Base-by-base conservation (phyloP, 495 filamentous ascomycete genomes). In the Aspergillus sclerotiicarbonarius region DNA sequence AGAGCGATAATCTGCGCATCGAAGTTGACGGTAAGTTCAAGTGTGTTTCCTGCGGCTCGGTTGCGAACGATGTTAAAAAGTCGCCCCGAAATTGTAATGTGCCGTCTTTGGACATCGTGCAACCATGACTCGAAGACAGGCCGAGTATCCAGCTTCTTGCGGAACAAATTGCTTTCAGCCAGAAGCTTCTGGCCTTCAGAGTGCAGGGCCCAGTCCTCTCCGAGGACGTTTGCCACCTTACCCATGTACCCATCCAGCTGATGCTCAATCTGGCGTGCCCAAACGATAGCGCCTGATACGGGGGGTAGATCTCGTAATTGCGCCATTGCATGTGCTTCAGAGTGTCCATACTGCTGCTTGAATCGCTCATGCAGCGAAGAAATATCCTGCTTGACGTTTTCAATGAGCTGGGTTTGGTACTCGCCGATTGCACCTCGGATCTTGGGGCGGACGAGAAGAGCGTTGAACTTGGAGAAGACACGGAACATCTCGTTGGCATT, bases 391-490 rank as follows among this genome's bases (percentile, higher is more conserved):
- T 97, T 97, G 51, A 99, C 94, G 66, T 91, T 96, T 60, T 96
- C 92, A 60, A 99, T 96, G 32, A 99, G 87, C 67, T 96, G 91
- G 6, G 90, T 90, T 67, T 99, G 94, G 67, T 98, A 99, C 70
- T 98, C 95, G 25, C 91, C 86, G 67, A 99, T 99, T 51, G 94
- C 94, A 65, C 94, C 92, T 44, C 94, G 86, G 69, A 99, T 97
- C 78, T 98, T 98, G 16, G 95, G 95, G 30, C 94, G 85, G 49
- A 99, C 92, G 66, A 99, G 93, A 49, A 99, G 87, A 29, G 94
- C 95, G 67, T 99, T 99, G 81, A 99, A 99, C 67, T 97, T 97
- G 18, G 94, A 99, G 69, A 98, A 98, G 47, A 99, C 94, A 37
- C 95, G 90, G 70, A 99, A 99, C 94, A 98, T 99, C 69, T 98